These are phyloP conservation scores for Diutina catenulata DNA, from an alignment of 1,139 yeast species.

Conservation along the genomic window DNA sequence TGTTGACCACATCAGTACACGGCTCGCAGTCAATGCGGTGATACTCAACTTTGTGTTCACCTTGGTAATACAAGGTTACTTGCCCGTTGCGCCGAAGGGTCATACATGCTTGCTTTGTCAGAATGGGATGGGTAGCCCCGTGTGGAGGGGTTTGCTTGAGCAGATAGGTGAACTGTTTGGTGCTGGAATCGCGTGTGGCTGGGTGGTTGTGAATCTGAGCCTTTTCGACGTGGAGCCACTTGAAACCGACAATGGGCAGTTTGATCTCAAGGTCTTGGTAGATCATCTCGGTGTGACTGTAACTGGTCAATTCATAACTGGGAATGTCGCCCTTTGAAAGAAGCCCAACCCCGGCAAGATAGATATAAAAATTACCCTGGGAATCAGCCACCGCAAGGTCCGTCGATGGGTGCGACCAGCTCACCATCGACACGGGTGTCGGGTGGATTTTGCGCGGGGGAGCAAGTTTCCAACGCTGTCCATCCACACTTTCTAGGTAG, in stretches of 20 bases:
- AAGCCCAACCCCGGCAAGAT: conserved; percentile 34
- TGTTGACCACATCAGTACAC: conserved; percentile 13
- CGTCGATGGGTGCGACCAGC: conserved; percentile 42
- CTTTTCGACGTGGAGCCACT: conserved; percentile 64
- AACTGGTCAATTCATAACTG: conserved; percentile 33
- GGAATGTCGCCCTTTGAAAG: conserved; percentile 13
- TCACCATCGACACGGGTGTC: conserved; percentile 21
- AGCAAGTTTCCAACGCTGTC: conserved; percentile 55
- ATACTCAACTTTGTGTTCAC: conserved; percentile 50
- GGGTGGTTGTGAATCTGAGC: conserved; percentile 44
- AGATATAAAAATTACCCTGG: conserved; percentile 37
- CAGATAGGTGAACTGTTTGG: conserved; percentile 32
- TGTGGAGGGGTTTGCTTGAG: conserved; percentile 47
- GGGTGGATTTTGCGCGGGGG: conserved; percentile 29
- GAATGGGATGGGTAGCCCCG: conserved; percentile 60
- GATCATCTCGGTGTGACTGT: conserved; percentile 35
- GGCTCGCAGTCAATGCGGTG: conserved; percentile 14
- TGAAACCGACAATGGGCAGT: conserved; percentile 32
- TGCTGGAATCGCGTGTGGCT: conserved; percentile 20
- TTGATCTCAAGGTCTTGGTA: conserved; percentile 20
- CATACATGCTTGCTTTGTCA: conserved; percentile 62
- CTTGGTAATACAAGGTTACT: conserved; percentile 47
- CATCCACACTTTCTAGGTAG: conserved; percentile 52
- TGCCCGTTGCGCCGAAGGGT: conserved; percentile 56
- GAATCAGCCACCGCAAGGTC: conserved; percentile 41